A percentile compares a stretch with the other conserved stretches of the same genome.
Conservation (phyloP, 2,329 filamentous ascomycete species). For the Albophoma yamanashiensis region DNA sequence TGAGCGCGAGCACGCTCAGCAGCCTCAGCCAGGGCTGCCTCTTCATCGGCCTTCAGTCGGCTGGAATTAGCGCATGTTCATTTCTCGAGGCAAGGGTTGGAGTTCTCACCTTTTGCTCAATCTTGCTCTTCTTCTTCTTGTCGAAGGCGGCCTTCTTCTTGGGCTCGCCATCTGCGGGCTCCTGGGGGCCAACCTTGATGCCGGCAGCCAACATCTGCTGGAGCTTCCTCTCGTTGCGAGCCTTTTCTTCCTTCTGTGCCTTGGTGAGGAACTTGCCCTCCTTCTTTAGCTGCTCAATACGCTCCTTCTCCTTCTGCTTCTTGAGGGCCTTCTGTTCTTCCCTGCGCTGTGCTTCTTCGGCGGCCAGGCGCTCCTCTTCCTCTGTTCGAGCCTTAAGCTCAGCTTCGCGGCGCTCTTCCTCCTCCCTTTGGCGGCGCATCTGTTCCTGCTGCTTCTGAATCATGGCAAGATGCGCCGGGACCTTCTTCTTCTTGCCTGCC, state of each 20-base stretch:
- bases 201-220: slow-evolving; percentile 78
- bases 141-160: slow-evolving; percentile 74
- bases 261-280: slow-evolving; percentile 82
- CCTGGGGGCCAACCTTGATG: slow-evolving; percentile 57
- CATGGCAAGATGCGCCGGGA: slow-evolving; percentile 61
- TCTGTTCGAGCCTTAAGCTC: slow-evolving; percentile 57
- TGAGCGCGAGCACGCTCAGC: slow-evolving; percentile 59
- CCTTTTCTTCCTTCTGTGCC: slow-evolving; percentile 74
- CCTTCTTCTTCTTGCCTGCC: slow-evolving; percentile 76
- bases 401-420: slow-evolving; percentile 46
- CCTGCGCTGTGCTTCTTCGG: slow-evolving; percentile 57
- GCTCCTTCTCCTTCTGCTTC: slow-evolving; percentile 82
- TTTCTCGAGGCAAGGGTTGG: background rate
- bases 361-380: slow-evolving; percentile 52
- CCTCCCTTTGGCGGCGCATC: slow-evolving; percentile 54
- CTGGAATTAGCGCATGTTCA: slow-evolving; percentile 5
- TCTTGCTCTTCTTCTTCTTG: slow-evolving; percentile 66
- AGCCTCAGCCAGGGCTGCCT: slow-evolving; percentile 67
- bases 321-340: slow-evolving; percentile 67
- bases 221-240: slow-evolving; percentile 65
- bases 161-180: slow-evolving; percentile 41
- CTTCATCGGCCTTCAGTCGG: slow-evolving; percentile 53
- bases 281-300: slow-evolving; percentile 77
- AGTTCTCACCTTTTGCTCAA: slow-evolving; percentile 37
- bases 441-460: slow-evolving; percentile 80